phyloP scores from a whole-genome alignment of 345 rosid species.

The Populus euphratica region DNA sequence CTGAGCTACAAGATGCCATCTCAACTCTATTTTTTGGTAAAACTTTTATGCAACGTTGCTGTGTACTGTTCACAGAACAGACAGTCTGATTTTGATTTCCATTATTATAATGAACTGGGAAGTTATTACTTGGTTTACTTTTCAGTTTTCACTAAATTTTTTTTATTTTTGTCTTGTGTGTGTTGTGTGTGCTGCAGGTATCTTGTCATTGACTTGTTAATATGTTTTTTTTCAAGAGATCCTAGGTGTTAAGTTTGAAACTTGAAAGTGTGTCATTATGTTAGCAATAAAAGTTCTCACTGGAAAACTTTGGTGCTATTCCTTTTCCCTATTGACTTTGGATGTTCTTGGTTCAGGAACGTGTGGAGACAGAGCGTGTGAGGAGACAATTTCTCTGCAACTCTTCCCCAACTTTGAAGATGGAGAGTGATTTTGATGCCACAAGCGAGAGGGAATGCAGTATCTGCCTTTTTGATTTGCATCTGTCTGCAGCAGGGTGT shows the following conservation, averaged over 20 bases:
- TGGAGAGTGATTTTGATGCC: slow-evolving; percentile 87
- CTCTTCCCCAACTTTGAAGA: slow-evolving; percentile 65
- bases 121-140: background rate
- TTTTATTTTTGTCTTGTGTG: background rate
- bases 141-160: background rate
- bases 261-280: slow-evolving; percentile 2
- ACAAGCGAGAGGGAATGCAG: slow-evolving; percentile 86
- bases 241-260: background rate
- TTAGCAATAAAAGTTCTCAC: background rate
- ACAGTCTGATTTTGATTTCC: background rate
- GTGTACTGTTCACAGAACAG: background rate
- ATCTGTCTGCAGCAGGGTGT: slow-evolving; percentile 97
- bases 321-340: slow-evolving; percentile 12
- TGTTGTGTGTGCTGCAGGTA: background rate
- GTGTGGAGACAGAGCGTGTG: slow-evolving; percentile 69
- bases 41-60: background rate
- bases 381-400: slow-evolving; percentile 63
- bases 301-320: background rate
- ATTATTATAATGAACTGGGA: background rate
- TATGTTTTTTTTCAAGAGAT: background rate
- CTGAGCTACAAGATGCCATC: background rate
- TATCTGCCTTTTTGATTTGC: slow-evolving; percentile 87
- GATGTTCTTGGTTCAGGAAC: slow-evolving; percentile 44
- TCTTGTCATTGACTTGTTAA: background rate
- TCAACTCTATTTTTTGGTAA: background rate